Conservation (phyloP, 2,329 filamentous ascomycete species). For the Thielaviopsis musarum region DNA sequence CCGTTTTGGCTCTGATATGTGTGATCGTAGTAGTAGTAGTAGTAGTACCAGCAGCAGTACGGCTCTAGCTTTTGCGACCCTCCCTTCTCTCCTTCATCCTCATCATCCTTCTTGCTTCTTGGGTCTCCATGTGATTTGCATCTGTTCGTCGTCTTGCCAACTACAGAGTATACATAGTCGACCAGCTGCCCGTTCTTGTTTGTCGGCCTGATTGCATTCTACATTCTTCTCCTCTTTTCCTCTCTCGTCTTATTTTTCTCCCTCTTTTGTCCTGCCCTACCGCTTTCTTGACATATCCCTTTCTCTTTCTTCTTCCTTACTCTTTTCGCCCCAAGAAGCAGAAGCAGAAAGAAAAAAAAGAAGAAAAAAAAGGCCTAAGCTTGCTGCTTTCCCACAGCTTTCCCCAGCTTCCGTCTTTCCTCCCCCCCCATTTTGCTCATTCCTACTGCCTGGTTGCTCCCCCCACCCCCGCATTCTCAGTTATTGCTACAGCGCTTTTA, state of each 20-base stretch:
- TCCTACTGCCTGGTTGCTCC: neutral
- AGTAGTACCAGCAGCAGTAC: too few relatives aligned
- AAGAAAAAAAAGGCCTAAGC: neutral
- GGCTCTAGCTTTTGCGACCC: too few relatives aligned
- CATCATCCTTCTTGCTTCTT: neutral
- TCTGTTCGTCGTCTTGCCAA: too few relatives aligned
- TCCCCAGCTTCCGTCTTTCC: constrained; percentile 1
- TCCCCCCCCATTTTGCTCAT: neutral
- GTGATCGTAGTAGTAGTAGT: too few relatives aligned
- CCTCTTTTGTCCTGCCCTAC: neutral
- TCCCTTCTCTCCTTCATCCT: neutral
- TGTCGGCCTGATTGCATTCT: neutral
- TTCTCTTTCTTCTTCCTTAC: neutral
- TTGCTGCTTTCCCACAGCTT: neutral
- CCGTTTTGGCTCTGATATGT: neutral
- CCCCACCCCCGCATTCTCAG: neutral
- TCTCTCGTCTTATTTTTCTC: neutral
- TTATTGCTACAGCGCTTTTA: neutral
- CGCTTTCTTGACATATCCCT: neutral
- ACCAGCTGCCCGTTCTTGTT: neutral
- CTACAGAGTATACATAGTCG: neutral
- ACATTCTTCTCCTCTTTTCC: neutral
- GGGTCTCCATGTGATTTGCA: neutral
- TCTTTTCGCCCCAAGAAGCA: neutral
- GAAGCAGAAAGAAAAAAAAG: neutral